Base-by-base conservation (phyloP, 352 stramenopile species). In the Phytopythium ostracodes region DNA sequence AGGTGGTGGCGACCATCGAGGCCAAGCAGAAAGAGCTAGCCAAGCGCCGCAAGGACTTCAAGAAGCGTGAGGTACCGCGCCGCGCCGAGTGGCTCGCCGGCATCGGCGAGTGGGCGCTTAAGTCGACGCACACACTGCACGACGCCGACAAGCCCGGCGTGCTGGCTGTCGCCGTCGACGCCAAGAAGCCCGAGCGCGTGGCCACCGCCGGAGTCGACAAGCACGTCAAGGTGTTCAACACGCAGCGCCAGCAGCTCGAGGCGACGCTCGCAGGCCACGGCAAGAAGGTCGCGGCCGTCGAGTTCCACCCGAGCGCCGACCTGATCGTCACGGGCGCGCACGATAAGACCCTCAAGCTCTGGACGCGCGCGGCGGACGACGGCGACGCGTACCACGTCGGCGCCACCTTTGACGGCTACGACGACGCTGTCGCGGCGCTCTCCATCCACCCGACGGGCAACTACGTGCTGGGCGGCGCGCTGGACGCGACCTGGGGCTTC, bases 301-400 rank as follows among this genome's bases (percentile, higher is more conserved):
- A 76, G 59, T 95, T 97, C 66, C 81, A 94, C 62, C 79, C 77
- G 38, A 81, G 63, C 2, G 79, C 77, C 2, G 83, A 93, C 35
- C 57, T 96, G 15, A 31, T 94, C 42, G 71, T 93, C 52, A 88
- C 83, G 29, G 77, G 67, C 15, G 88, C 82, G 62, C 57, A 87
- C 60, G 86, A 96, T 68, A 92, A 92, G 72, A 93, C 81, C 2
- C 68, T 92, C 22, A 96, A 92, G 70, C 63, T 95, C 22, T 96
- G 87, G 83, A 88, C 66, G 22, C 60, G 66, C 8, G 68, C 69
- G 11, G 67, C 66, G 14, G 63, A 73, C n/a, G 65, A 53, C 40
- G 52, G 20, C 6, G 35, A 1, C 9, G 5, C 24, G 17, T 94
- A 92, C 63, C 50, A 63, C 22, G 74, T 79, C 14, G 82, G 76